These are phyloP conservation scores for Cyberlindnera maritima DNA, from an alignment of 805 yeast genomes.

Conservation along the genomic window DNA sequence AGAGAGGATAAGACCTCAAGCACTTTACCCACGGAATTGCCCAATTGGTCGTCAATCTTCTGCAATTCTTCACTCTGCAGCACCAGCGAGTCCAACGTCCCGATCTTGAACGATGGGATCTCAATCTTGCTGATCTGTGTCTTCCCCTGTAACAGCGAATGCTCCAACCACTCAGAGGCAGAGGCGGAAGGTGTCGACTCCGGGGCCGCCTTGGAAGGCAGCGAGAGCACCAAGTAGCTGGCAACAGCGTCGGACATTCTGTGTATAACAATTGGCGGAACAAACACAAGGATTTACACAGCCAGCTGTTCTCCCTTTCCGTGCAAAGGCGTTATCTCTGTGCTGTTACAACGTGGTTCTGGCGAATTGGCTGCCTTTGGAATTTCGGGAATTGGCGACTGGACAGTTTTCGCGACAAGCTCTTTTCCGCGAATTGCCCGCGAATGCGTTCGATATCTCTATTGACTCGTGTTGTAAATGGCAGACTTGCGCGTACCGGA, in stretches of 20 bases:
- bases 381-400: too few relatives aligned
- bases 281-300: background rate
- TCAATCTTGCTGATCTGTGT: constrained; percentile 54
- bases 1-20: constrained; percentile 65
- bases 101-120: constrained; percentile 87
- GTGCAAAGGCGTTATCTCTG: background rate
- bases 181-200: constrained; percentile 42
- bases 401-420: background rate
- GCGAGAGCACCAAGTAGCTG: constrained; percentile 51
- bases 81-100: constrained; percentile 89
- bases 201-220: constrained; percentile 55
- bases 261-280: too few relatives aligned
- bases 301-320: background rate
- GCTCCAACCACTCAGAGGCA: constrained; percentile 51
- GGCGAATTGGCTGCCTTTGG: constrained; percentile 1
- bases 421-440: background rate
- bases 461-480: background rate
- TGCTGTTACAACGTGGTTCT: background rate
- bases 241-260: constrained; percentile 34
- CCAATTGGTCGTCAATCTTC: constrained; percentile 79
- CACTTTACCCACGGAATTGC: constrained; percentile 64
- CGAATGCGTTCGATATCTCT: constrained; percentile 1
- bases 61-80: constrained; percentile 86
- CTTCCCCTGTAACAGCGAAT: constrained; percentile 53
- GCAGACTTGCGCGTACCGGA: background rate